Evolutionary conservation across 768 basidiomycete species (phyloP).

Genomic region (Auriculariales sp.): DNA sequence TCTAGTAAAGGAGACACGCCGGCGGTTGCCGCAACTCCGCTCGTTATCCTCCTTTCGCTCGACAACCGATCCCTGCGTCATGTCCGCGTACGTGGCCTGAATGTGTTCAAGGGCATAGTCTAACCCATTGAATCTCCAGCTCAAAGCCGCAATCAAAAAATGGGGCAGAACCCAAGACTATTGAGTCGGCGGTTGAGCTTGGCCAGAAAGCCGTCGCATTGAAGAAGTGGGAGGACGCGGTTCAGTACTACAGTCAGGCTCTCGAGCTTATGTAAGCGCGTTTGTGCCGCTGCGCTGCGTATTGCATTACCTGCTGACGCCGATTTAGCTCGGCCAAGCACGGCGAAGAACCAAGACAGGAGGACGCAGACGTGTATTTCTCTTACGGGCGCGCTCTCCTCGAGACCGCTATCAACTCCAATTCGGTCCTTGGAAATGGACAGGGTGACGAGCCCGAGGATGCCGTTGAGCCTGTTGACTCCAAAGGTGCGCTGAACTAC

Average conservation of each 20-base stretch:
- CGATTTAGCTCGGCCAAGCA: constrained; percentile 46
- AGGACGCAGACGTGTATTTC: constrained; percentile 79
- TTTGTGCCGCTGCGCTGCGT: constrained; percentile 2
- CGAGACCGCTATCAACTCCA: constrained; percentile 81
- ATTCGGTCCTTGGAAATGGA: constrained; percentile 80
- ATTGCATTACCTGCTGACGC: neutral
- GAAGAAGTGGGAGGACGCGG: constrained; percentile 72
- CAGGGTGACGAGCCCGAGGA: constrained; percentile 40
- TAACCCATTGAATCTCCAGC: no score
- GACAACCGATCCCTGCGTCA: no score
- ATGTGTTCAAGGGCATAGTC: no score
- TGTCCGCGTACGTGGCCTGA: no score
- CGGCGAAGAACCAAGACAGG: constrained; percentile 60
- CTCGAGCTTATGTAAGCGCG: constrained; percentile 37
- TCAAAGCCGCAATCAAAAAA: no score
- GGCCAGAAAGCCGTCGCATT: constrained; percentile 83
- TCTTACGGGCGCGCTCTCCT: constrained; percentile 86
- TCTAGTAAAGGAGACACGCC: no score
- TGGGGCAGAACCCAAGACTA: no score
- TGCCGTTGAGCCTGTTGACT: constrained; percentile 18
- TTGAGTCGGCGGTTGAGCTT: constrained; percentile 54
- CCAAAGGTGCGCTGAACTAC: constrained; percentile 18
- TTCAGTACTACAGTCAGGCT: constrained; percentile 71
- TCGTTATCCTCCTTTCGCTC: no score
- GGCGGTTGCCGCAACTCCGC: no score